Base-by-base conservation (phyloP, 2,329 filamentous ascomycete genomes). In the Penicillium hesseltinei region DNA sequence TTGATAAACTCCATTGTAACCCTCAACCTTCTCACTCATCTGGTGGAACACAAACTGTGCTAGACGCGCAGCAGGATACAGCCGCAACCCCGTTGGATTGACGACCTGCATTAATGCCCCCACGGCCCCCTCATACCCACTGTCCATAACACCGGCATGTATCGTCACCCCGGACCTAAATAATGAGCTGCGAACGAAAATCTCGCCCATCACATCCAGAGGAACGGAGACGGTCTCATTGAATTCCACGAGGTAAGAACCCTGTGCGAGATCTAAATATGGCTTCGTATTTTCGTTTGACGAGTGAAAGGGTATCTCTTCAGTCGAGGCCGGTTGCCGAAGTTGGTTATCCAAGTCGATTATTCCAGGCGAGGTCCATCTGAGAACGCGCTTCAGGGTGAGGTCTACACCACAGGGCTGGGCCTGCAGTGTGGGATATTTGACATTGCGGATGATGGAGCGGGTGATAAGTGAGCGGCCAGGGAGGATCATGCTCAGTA, bases 41-140 rank as follows among this genome's bases (percentile, higher is more conserved):
- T 72, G 54, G 27, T 77, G 66, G 31, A 78, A 74, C 0, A 77
- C 73, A 54, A 79, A 68, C 60, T 79, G 76, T 11, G 72, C 77
- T 10, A 79, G 63, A 51, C 69, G 74, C 0, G 74, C 75, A 58
- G 74, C 58, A 29, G 56, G 64, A 46, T 70, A 61, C 13, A 78
- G 53, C 11, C 67, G 52, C n/a, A 77, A 35, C 0, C 76, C 76
- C 19, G 62, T 38, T 1, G 70, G 70, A 66, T 77, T 77, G 31
- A 61, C 58, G 2, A 76, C 71, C 17, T 77, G 67, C 59, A 78
- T 58, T 61, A 78, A 58, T 21, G 70, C 74, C 0, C 76, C 76
- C 11, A 78, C 52, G 3, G 71, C 71, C 21, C 77, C 78, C 36
- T 74, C 63, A 58, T 79, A 80, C 3, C 77, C 77, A 23, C 69